phyloP scores from a whole-genome alignment of 2,329 filamentous ascomycete species.

The Cephalotrichum gorgonifer region DNA sequence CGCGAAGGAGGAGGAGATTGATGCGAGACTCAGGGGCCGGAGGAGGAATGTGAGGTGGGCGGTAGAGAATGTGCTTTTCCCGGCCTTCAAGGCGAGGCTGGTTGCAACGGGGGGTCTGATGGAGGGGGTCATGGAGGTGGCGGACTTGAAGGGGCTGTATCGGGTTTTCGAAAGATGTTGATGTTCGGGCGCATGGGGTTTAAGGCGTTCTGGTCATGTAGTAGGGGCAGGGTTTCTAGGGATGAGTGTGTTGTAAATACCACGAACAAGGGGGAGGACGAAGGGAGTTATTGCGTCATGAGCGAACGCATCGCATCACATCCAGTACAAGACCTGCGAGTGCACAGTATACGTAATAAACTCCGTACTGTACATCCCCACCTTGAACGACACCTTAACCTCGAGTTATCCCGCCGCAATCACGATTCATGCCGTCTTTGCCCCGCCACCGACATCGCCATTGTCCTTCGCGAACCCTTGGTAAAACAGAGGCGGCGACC shows the following conservation, averaged over 20 bases:
- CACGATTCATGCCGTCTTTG: neutral
- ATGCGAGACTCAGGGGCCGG: constrained; percentile 44
- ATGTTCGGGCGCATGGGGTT: constrained; percentile 11
- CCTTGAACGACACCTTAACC: neutral
- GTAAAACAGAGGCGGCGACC: neutral
- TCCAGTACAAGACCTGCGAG: neutral
- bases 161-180: constrained; percentile 90
- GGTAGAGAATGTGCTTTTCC: constrained; percentile 81
- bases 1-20: constrained; percentile 26
- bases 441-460: too few species aligned
- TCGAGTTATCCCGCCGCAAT: neutral
- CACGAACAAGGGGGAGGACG: neutral
- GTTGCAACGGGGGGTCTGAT: constrained; percentile 73
- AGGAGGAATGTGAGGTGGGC: constrained; percentile 61
- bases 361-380: neutral
- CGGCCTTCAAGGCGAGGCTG: constrained; percentile 72
- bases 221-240: neutral
- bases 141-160: constrained; percentile 86
- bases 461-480: neutral
- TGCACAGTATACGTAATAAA: neutral
- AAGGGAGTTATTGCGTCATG: neutral
- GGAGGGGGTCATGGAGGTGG: constrained; percentile 70
- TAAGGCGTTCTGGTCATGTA: neutral
- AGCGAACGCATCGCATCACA: neutral
- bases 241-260: neutral